Base-by-base conservation (phyloP, 202 grass and related monocot genomes). In the Panicum virgatum region DNA sequence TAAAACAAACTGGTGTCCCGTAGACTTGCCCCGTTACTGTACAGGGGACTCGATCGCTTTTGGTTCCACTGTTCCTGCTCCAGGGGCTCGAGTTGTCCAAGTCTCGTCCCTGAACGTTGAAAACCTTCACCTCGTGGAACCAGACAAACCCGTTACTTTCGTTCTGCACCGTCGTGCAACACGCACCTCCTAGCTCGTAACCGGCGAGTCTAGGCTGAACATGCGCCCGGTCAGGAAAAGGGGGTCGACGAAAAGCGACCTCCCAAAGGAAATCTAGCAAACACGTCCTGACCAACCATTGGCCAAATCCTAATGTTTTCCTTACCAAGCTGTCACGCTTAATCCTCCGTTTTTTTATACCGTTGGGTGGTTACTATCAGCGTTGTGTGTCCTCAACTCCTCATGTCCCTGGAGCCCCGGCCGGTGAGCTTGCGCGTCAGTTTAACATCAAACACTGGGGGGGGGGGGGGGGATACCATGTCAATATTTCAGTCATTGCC, bases 301-400 rank as follows among this genome's bases (percentile, higher is more conserved):
- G 68, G 76, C 13, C 52, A 63, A 84, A 69, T 69, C 63, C 30
- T 40, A 71, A 62, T 43, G 74, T 53, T 85, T 79, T 72, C 23
- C 23, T 72, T 64, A 13, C 66, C 60, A 10, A 44, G 20, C 10
- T 25, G 11, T 13, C 47, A 38, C 64, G 20, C 47, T 23, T 26
- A 7, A 65, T 78, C 47, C 3, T 51, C 27, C 2, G 3, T 45
- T 29, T 48, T 18, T 78, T 64, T 52, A 18, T 38, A 54, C 67
- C 16, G 56, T 30, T 76, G 22, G 6, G 37, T 75, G 56, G 73
- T 76, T 76, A 45, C 56, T 76, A 59, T 61, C 56, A 48, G 14
- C 2, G 8, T 45, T 0, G 71, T 13, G 38, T 56, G 5, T 58
- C 69, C 50, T 14, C 32, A 16, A 58, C 51, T 57, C 22, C 37